phyloP scores from a whole-genome alignment of 2,329 filamentous ascomycete genomes.

The Phyllosticta ampelicida region DNA sequence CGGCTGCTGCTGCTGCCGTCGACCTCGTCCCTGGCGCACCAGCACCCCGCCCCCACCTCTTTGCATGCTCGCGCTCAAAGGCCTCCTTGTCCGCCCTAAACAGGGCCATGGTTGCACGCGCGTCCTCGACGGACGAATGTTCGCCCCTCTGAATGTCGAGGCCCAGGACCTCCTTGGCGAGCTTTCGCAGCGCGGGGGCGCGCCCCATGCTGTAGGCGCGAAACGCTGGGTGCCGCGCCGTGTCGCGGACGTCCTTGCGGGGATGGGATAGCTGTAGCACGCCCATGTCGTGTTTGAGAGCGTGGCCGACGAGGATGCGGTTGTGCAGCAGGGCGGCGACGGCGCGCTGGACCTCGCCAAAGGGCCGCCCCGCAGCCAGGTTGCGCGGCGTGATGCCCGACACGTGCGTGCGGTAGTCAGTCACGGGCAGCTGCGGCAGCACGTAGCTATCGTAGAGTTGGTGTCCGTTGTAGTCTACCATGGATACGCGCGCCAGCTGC shows the following conservation, averaged over 20 bases:
- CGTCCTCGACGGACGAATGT: constrained; percentile 62
- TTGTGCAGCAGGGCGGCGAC: constrained; percentile 59
- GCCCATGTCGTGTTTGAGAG: constrained; percentile 64
- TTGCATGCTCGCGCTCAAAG: constrained; percentile 73
- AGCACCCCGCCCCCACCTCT: constrained; percentile 40
- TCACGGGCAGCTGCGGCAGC: constrained; percentile 62
- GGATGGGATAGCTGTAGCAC: constrained; percentile 72
- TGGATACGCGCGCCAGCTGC: constrained; percentile 71
- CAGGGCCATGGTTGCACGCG: constrained; percentile 78
- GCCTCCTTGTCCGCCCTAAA: constrained; percentile 73
- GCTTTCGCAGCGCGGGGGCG: constrained; percentile 55
- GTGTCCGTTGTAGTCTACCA: constrained; percentile 87
- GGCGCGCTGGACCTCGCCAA: constrained; percentile 66
- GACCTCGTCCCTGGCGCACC: constrained; percentile 27
- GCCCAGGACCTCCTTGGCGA: constrained; percentile 47
- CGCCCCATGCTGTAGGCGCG: constrained; percentile 56
- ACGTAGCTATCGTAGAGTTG: constrained; percentile 95
- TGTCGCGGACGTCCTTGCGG: constrained; percentile 70
- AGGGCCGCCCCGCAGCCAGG: constrained; percentile 48
- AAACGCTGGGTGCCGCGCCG: constrained; percentile 66
- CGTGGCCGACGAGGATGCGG: constrained; percentile 72
- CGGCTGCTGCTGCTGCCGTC: neutral
- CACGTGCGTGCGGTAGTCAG: constrained; percentile 80
- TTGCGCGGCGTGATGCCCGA: constrained; percentile 70
- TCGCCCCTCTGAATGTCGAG: constrained; percentile 49